Evolutionary conservation across 108 stramenopile genomes (phyloP), one percentile per base, ranked within the genome.

Genomic region (Skeletonema grethae): DNA sequence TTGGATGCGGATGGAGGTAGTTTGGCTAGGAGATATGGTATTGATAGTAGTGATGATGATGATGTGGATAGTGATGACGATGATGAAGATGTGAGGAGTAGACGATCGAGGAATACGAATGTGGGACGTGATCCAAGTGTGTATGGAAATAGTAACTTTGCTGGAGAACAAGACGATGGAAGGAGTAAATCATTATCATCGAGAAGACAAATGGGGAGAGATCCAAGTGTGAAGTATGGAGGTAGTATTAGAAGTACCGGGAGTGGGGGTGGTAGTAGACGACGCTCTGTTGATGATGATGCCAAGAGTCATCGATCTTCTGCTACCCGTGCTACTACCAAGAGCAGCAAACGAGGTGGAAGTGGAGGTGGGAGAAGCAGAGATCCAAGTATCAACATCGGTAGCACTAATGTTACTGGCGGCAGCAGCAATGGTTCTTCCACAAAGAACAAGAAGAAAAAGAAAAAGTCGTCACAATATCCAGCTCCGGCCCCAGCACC

Each of bases 61-160:
- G 18, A 7, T 24, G 50, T 24, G 16, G 22, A 22, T n/a, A n/a
- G n/a, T n/a, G n/a, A n/a, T 24, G 22, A 22, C 1, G 50, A 22
- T 1, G 20, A 53, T 22, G 50, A 9, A 1, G 50, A 8, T 53
- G 50, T 22, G 50, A 53, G 50, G 50, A 53, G 50, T 53, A 6
- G 7, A 43, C 41, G 41, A 43, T 43, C 41, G 18, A 53, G 7
- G 9, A 53, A 53, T 3, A 22, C 41, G 7, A 53, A 53, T 3
- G 22, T 53, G 50, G 50, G 50, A n/a, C 18, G 50, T 22, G 50
- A 53, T 53, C 50, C 50, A 9, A 53, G 50, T 53, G 50, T 53
- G 18, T 53, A 53, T 53, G 50, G 20, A 53, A 22, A 24, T 1
- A 2, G 22, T 53, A 7, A 15, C 15, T 4, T n/a, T 15, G 15